Evolutionary conservation across 805 yeast genomes (phyloP).

Genomic region (Yarrowia osloensis): DNA sequence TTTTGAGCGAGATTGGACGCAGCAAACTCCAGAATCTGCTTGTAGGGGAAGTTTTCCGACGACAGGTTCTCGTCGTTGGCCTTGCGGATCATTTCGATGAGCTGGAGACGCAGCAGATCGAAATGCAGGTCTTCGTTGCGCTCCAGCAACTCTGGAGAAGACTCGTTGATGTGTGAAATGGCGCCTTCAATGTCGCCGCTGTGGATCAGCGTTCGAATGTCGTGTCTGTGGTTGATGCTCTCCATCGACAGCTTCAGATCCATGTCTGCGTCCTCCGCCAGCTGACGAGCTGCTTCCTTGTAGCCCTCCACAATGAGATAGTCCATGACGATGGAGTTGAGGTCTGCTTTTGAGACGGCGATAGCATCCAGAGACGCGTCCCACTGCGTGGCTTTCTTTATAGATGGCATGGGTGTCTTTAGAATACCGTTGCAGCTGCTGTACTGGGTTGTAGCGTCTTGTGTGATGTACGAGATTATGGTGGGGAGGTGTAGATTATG

Average conservation of each 20-base stretch:
- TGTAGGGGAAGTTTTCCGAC: conserved; percentile 30
- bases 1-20: conserved; percentile 54
- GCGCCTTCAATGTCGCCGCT: conserved; percentile 64
- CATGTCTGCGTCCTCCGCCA: conserved; percentile 56
- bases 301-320: conserved; percentile 79
- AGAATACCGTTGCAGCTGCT: no score
- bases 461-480: not conserved
- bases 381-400: conserved; percentile 39
- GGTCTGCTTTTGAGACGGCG: conserved; percentile 36
- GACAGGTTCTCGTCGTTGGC: conserved; percentile 34
- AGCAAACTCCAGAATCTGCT: conserved; percentile 43
- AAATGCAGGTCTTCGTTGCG: conserved; percentile 67
- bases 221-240: conserved; percentile 55
- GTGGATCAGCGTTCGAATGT: conserved; percentile 55
- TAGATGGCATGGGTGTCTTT: conserved; percentile 14
- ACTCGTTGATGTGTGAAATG: conserved; percentile 56
- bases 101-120: conserved; percentile 66
- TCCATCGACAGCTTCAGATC: conserved; percentile 47
- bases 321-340: conserved; percentile 63
- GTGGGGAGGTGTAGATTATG: not conserved
- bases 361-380: conserved; percentile 37
- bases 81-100: conserved; percentile 77
- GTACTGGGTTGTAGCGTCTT: no score
- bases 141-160: conserved; percentile 67
- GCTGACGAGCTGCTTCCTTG: conserved; percentile 61